phyloP scores from a whole-genome alignment of 495 filamentous ascomycete species.

The Entonaema liquescens region DNA sequence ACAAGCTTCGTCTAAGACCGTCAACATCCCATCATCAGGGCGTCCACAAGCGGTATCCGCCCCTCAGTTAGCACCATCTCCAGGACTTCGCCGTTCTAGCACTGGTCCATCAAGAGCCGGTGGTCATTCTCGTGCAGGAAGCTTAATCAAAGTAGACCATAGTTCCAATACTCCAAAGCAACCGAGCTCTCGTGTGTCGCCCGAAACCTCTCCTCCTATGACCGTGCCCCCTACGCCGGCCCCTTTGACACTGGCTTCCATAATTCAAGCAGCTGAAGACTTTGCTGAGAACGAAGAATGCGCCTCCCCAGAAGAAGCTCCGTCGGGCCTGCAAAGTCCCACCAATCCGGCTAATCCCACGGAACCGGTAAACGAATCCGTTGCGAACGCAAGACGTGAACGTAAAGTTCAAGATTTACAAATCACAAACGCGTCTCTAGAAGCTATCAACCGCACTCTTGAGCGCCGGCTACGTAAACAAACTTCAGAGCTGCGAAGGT shows the following conservation, averaged over 20 bases:
- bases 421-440: slow-evolving; percentile 93
- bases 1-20: slow-evolving; percentile 31
- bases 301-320: slow-evolving; percentile 39
- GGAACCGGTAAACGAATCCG: slow-evolving; percentile 70
- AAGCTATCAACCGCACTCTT: slow-evolving; percentile 95
- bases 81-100: slow-evolving; percentile 36
- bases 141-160: slow-evolving; percentile 38
- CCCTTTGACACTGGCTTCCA: slow-evolving; percentile 52
- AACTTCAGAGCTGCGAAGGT: slow-evolving; percentile 85
- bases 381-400: slow-evolving; percentile 86
- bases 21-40: slow-evolving; percentile 13
- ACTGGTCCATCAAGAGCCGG: slow-evolving; percentile 30
- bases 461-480: slow-evolving; percentile 93
- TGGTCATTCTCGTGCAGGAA: slow-evolving; percentile 45
- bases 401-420: slow-evolving; percentile 97
- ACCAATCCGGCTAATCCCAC: slow-evolving; percentile 57
- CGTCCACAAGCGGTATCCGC: slow-evolving; percentile 25
- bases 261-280: slow-evolving; percentile 61
- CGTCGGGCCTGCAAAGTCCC: slow-evolving; percentile 57
- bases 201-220: slow-evolving; percentile 31
- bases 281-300: slow-evolving; percentile 44
- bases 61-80: slow-evolving; percentile 39
- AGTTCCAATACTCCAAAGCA: slow-evolving; percentile 15
- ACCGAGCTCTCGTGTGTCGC: slow-evolving; percentile 26
- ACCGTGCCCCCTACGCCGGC: slow-evolving; percentile 42